A percentile compares a stretch with the other conserved stretches of the same genome.
Evolutionary conservation across 495 filamentous ascomycete genomes (phyloP).

Genomic region (Astrothelium macrocarpum): DNA sequence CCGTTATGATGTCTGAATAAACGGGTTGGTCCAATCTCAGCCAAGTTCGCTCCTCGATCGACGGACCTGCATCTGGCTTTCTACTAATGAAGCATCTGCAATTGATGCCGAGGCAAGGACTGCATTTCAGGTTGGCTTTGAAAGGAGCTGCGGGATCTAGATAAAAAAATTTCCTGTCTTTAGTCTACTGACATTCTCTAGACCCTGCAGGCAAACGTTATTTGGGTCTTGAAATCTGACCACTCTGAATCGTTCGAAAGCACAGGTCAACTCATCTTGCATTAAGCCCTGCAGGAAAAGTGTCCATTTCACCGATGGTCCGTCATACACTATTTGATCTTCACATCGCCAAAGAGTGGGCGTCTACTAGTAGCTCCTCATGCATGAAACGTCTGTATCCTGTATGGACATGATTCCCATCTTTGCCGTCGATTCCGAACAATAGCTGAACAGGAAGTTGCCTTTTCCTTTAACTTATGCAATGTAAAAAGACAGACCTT

Average conservation of each 20-base stretch:
- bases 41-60: neutral
- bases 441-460: neutral
- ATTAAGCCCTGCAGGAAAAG: neutral
- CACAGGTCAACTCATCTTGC: neutral
- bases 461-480: neutral
- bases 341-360: neutral
- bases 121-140: neutral
- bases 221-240: neutral
- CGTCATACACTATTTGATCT: neutral
- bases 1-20: neutral
- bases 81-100: neutral
- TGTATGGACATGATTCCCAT: neutral
- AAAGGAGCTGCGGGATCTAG: neutral
- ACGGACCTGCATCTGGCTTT: neutral
- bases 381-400: neutral
- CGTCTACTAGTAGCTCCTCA: neutral
- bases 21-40: neutral
- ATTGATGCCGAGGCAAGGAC: neutral
- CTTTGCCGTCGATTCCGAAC: neutral
- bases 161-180: neutral
- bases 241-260: neutral
- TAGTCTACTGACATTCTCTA: neutral
- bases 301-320: neutral
- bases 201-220: neutral
- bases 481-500: no score